Evolutionary conservation across 495 filamentous ascomycete genomes (phyloP), one percentile per base, ranked within the genome.

Genomic region (Aspergillus cavernicola): DNA sequence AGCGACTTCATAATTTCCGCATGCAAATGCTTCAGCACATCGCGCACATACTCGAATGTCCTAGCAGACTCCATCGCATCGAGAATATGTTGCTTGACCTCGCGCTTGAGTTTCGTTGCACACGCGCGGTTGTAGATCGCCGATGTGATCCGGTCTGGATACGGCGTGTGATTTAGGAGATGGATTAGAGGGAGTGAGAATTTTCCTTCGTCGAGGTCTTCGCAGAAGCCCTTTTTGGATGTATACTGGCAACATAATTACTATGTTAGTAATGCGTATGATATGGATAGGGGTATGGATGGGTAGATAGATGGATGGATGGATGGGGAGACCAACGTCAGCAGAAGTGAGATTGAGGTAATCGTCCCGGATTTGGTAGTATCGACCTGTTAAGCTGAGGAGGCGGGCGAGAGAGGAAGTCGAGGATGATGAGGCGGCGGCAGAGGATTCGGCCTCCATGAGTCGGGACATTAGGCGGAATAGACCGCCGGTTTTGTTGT

Each of bases 131-230:
- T 42, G 22, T 26, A 42, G 18, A 42, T 18, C 1, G 39, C 20
- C 22, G 39, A 13, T 3, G 39, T 42, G 39, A 42, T 28, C 2
- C 39, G 39, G 23, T 42, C 39, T 22, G 39, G 39, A 22, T 15
- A 9, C 22, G 22, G 39, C 3, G 39, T 42, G 46, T 62, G 24
- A 61, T 65, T n/a, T 60, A 62, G 4, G 60, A 68, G 26, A 60
- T 96, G 89, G 58, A 96, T 93, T 63, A 95, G 28, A 1, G 43
- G 43, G 31, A 36, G 31, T 1, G 44, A 47, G 19, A 47, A 47
- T 32, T 47, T 47, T 18, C 44, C 44, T 13, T 47, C 44, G 18
- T 36, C 31, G 18, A 47, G 18, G 44, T 47, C 44, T 15, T 47
- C 44, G 31, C 31, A 23, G 19, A 35, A 47, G 6, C 44, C 44